Base-by-base conservation (phyloP, 2,329 filamentous ascomycete species). In the Blumeriella jaapii region DNA sequence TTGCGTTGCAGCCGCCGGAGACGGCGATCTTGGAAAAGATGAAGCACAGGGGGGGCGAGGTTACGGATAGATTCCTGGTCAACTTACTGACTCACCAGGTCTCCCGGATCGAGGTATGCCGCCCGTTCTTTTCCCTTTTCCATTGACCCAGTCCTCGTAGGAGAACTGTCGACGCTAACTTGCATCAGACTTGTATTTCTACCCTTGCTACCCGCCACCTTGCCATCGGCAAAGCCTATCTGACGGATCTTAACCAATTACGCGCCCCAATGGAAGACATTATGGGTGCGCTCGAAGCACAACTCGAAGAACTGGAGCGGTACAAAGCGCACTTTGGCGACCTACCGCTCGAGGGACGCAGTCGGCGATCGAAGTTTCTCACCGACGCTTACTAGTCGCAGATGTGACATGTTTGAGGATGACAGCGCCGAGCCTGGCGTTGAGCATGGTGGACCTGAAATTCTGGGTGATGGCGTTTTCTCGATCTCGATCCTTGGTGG, bases 31-130 rank as follows among this genome's bases (percentile, higher is more conserved):
- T 95, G 46, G 85, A 94, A 53, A 65, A 70, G 45, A 75, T 80
- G 61, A 79, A 75, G 57, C 65, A 68, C 39, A 62, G 78, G 26
- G 84, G 82, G 32, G 85, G 84, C 8, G 86, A 95, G 55, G 74
- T 95, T 35, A 85, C 87, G 17, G 91, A 96, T 64, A 69, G 74
- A 34, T 89, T 93, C 59, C 64, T 96, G 59, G 62, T 93, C 37
- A 86, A 84, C 53, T 85, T 98, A 53, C 71, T 96, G 58, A 87
- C 93, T 56, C 87, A 96, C 56, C 86, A 95, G 68, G 82, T 98
- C 49, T 87, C 82, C 56, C 76, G 91, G 53, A 93, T 98, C 56
- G 91, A 98, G 76, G 86, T 93, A 66, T 41, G 44, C 36, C n/a
- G n/a, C n/a, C n/a, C n/a, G n/a, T n/a, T n/a, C n/a, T n/a, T n/a